Evolutionary conservation across 2,329 filamentous ascomycete genomes (phyloP), one percentile per base, ranked within the genome.

Genomic region (Trichoderma sp.): DNA sequence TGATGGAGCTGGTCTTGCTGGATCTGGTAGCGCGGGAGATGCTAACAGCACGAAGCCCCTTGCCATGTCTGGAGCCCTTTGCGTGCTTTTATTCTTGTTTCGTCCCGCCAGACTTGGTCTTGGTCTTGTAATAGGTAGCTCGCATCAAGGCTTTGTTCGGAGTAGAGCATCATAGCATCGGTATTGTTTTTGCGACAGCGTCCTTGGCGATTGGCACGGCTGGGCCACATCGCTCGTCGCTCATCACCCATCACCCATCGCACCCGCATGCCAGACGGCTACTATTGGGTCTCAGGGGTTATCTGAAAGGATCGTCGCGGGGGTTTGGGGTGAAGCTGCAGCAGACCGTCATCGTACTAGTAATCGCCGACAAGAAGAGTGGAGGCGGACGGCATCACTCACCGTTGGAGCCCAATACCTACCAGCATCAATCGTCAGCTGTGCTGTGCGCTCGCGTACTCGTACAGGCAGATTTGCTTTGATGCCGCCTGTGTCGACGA

Each of bases 261-360:
- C 66, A 68, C 61, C 55, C 55, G 36, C 39, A 61, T 57, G 66
- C 39, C 39, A 53, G 39, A 28, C 43, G 62, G 62, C 66, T 68
- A 61, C 36, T 50, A 68, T 61, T 61, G 39, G 66, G 66, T 53
- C 66, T 61, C 55, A 61, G 57, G 57, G 66, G 55, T 50, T 50
- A 68, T 68, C 66, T 68, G n/a, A 50, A 57, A 61, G 66, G 66
- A 68, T 68, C 66, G 66, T 68, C 66, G 57, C 66, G 65, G 65
- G 64, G 64, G 50, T 58, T 67, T 36, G 32, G 65, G 55, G 66
- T 61, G 17, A 68, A 68, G 66, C 66, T 68, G 66, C 66, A 68
- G 57, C 55, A 68, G 66, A 50, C 66, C 66, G 66, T 68, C 66
- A 61, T 68, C 36, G 55, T 61, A 39, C 64, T 30, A 57, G 50